Evolutionary conservation across 2,329 filamentous ascomycete genomes (phyloP), one percentile per base, ranked within the genome.

Genomic region (Bimuria novae-zelandiae): DNA sequence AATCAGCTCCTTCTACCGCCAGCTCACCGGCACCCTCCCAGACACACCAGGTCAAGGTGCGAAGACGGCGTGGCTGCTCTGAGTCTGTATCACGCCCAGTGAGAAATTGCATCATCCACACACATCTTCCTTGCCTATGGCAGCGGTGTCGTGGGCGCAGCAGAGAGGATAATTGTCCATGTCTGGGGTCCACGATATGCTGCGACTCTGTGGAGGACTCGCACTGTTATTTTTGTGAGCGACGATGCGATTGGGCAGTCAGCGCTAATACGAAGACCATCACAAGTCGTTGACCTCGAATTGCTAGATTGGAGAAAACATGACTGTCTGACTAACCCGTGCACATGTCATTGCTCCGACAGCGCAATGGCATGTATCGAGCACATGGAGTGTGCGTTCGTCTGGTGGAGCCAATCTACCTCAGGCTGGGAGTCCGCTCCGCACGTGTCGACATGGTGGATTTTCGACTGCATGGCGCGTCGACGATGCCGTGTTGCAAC

Each of bases 331-430:
- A 55, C 52, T 48, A 51, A 45, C 41, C 19, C 22, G 44, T 29
- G 46, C 47, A 49, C 40, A 30, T 51, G 48, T 52, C 48, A 55
- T 39, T 37, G 30, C 41, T 29, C 27, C 23, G 45, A 49, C 25
- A 12, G 33, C 25, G 6, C 27, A 45, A 17, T 16, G 14, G 44
- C 44, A 52, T 27, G 44, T 45, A 41, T 40, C 49, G 42, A 51
- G 25, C 48, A 30, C 36, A 41, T 48, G 52, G 47, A 55, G 23
- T 42, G 37, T 5, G 35, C 25, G 36, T 43, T 19, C 29, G 32
- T 19, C 47, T 51, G 42, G 48, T 51, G 52, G 48, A 27, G 25
- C 29, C 48, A 47, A 51, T 51, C 36, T 46, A 46, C 40, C 17
- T 46, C 36, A 39, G 23, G 10, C 43, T 37, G 35, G 50, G 27